These are phyloP conservation scores for Penicillium herquei DNA, from an alignment of 495 filamentous ascomycete species.

Conservation along the genomic window DNA sequence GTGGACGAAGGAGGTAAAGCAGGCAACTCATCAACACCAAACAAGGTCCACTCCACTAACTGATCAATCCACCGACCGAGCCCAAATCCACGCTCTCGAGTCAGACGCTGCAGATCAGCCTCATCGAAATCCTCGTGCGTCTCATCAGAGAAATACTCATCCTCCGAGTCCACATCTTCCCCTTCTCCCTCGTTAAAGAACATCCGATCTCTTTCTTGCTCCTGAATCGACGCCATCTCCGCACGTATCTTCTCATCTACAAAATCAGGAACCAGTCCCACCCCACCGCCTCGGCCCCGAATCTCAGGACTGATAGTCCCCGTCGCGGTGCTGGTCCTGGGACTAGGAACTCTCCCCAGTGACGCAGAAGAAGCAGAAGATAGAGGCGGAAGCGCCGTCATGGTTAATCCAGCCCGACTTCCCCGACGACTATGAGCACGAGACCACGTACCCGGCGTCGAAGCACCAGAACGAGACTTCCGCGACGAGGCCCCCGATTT, in stretches of 20 bases:
- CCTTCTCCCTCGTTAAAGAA: constrained; percentile 11
- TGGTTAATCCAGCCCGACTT: constrained; percentile 36
- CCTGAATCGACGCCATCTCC: constrained; percentile 39
- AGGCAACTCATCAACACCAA: constrained; percentile 64
- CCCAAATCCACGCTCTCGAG: constrained; percentile 59
- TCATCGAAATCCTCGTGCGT: constrained; percentile 42
- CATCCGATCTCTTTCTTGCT: constrained; percentile 7
- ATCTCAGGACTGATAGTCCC: constrained; percentile 15
- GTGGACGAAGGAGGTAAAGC: constrained; percentile 5
- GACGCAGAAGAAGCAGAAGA: background rate
- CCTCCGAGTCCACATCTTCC: constrained; percentile 24
- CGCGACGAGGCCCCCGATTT: constrained; percentile 22
- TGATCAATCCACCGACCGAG: constrained; percentile 75
- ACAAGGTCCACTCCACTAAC: constrained; percentile 73
- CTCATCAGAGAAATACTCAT: constrained; percentile 16
- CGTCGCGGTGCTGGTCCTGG: background rate
- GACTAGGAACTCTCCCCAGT: constrained; percentile 2
- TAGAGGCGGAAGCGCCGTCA: constrained; percentile 29
- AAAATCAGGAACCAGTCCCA: constrained; percentile 36
- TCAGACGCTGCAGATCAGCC: constrained; percentile 42
- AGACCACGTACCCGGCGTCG: constrained; percentile 38
- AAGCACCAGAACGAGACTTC: constrained; percentile 36
- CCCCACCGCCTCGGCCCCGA: constrained; percentile 7
- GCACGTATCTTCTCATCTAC: constrained; percentile 46
- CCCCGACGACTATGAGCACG: constrained; percentile 31